Evolutionary conservation across 306 rosid genomes (phyloP).

Genomic region (Castanea crenata): DNA sequence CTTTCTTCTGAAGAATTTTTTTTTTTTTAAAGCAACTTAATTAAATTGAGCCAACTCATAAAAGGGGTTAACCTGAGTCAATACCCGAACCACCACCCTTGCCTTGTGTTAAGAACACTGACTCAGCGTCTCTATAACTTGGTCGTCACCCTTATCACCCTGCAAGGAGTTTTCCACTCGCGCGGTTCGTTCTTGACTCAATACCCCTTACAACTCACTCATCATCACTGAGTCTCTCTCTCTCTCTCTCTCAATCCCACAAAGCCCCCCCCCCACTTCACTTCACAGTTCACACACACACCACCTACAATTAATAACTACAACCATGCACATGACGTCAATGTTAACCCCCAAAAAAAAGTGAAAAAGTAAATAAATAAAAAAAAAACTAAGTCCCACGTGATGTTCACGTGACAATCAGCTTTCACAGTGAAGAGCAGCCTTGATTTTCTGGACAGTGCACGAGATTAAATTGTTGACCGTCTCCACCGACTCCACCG

Average conservation of each 20-base stretch:
- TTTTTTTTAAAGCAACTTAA: not conserved
- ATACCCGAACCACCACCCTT: conserved; percentile 99
- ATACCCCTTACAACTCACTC: conserved; percentile 45
- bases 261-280: not conserved
- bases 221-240: conserved; percentile 12
- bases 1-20: not conserved
- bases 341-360: not conserved
- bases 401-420: conserved; percentile 30
- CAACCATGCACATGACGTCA: not conserved
- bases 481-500: conserved; percentile 94
- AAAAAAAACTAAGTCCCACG: not conserved
- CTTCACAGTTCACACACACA: not conserved
- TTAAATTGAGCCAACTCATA: conserved; percentile 21
- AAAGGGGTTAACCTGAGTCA: conserved; percentile 79
- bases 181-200: conserved; percentile 99
- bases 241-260: conserved; percentile 16
- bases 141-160: conserved; percentile 39
- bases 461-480: conserved; percentile 90
- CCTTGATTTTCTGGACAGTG: conserved; percentile 90
- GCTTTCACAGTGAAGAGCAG: conserved; percentile 76
- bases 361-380: not conserved
- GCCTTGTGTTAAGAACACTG: conserved; percentile 40
- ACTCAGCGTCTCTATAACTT: not conserved
- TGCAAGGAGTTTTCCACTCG: conserved; percentile 54
- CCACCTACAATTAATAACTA: not conserved